Evolutionary conservation across 371 early-diverging fungal species (phyloP).

Genomic region (Haplosporangium sp.): DNA sequence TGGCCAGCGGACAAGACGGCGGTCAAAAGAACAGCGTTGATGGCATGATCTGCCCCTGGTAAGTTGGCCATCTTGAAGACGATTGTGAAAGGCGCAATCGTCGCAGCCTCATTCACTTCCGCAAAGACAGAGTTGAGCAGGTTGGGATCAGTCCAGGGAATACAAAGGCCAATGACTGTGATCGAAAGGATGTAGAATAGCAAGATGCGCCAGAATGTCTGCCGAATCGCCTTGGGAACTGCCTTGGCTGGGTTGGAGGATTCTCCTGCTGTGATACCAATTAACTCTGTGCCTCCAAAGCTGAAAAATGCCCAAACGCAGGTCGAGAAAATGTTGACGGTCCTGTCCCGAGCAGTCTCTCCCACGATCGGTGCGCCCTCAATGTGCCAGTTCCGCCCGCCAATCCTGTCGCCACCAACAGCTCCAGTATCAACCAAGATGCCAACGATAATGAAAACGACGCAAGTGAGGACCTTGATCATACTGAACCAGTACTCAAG

Average conservation of each 20-base stretch:
- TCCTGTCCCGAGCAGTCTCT: constrained; percentile 57
- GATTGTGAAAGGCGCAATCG: constrained; percentile 77
- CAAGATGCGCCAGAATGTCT: constrained; percentile 77
- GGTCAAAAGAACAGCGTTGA: constrained; percentile 79
- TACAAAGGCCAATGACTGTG: constrained; percentile 72
- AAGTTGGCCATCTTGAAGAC: constrained; percentile 78
- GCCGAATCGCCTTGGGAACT: constrained; percentile 77
- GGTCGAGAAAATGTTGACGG: constrained; percentile 67
- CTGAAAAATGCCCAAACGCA: constrained; percentile 87
- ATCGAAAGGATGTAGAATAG: constrained; percentile 77
- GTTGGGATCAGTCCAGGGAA: constrained; percentile 71
- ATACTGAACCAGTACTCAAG: constrained; percentile 67
- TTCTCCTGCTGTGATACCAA: constrained; percentile 83
- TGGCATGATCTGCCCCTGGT: constrained; percentile 71
- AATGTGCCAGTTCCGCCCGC: constrained; percentile 58
- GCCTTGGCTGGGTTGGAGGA: constrained; percentile 76
- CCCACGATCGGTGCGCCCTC: constrained; percentile 84
- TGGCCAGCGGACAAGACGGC: constrained; percentile 77
- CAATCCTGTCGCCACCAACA: constrained; percentile 56
- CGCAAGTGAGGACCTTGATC: constrained; percentile 66
- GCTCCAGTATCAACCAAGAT: constrained; percentile 65
- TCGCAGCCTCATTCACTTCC: constrained; percentile 52
- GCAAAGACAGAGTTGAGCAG: constrained; percentile 57
- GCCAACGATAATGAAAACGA: constrained; percentile 77
- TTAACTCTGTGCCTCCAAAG: constrained; percentile 86